Evolutionary conservation across 192 early-diverging fungal species (phyloP).

Genomic region (Backusella tuberculispora): DNA sequence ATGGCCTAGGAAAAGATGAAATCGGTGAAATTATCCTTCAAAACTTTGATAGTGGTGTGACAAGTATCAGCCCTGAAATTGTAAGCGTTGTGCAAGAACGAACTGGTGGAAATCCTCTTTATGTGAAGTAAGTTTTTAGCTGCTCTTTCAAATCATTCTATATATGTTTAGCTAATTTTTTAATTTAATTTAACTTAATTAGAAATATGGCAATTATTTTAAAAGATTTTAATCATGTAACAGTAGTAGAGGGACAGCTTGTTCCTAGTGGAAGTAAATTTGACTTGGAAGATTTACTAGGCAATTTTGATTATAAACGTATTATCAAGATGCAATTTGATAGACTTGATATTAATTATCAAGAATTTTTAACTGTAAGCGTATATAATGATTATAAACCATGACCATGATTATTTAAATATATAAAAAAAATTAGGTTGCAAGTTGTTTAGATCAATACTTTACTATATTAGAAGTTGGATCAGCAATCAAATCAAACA

Average conservation of each 20-base stretch:
- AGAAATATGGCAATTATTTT: slow-evolving; percentile 52
- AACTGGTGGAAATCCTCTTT: slow-evolving; percentile 55
- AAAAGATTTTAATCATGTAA: slow-evolving; percentile 54
- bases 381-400: neutral
- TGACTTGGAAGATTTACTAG: slow-evolving; percentile 50
- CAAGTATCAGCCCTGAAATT: slow-evolving; percentile 44
- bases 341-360: slow-evolving; percentile 44
- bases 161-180: neutral
- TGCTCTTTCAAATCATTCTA: neutral
- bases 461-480: slow-evolving; percentile 49
- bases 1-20: slow-evolving; percentile 45
- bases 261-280: slow-evolving; percentile 41
- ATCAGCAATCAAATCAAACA: slow-evolving; percentile 43
- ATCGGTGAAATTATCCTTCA: slow-evolving; percentile 49
- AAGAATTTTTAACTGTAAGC: slow-evolving; percentile 50
- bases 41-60: slow-evolving; percentile 46
- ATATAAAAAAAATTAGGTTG: slow-evolving; percentile 37
- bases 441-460: slow-evolving; percentile 50
- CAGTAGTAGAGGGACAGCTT: slow-evolving; percentile 49
- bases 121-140: slow-evolving; percentile 44
- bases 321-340: slow-evolving; percentile 60
- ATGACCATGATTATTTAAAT: neutral
- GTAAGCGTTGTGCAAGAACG: slow-evolving; percentile 47
- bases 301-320: slow-evolving; percentile 51
- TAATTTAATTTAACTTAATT: neutral